A percentile compares a stretch with the other conserved stretches of the same genome.
phyloP scores from a whole-genome alignment of 768 basidiomycete species.

The Amanita polypyramis region DNA sequence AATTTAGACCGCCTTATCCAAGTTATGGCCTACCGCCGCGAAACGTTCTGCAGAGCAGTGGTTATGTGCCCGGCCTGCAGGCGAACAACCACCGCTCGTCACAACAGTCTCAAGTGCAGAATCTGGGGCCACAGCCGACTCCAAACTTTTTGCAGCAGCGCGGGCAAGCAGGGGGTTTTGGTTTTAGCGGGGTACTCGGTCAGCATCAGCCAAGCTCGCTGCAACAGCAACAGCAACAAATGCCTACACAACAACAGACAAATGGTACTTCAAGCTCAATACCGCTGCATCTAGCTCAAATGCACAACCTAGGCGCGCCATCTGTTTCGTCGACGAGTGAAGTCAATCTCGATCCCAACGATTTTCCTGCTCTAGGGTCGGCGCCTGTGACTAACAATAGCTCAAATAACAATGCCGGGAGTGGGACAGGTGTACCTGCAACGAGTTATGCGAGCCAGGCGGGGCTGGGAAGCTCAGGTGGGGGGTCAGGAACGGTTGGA shows the following conservation, averaged over 20 bases:
- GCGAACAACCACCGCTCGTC: slow-evolving; percentile 50
- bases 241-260: slow-evolving; percentile 38
- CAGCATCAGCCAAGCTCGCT: slow-evolving; percentile 37
- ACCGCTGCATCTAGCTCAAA: slow-evolving; percentile 46
- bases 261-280: slow-evolving; percentile 43
- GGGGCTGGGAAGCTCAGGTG: slow-evolving; percentile 36
- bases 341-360: slow-evolving; percentile 75
- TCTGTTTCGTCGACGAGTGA: slow-evolving; percentile 61
- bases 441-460: slow-evolving; percentile 82
- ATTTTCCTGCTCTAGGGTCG: slow-evolving; percentile 80
- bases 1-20: slow-evolving; percentile 50
- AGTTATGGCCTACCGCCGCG: slow-evolving; percentile 53
- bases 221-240: slow-evolving; percentile 26
- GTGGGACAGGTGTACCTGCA: slow-evolving; percentile 23
- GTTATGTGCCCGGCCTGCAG: slow-evolving; percentile 48
- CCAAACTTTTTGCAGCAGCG: slow-evolving; percentile 57
- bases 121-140: slow-evolving; percentile 44
- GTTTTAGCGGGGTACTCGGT: slow-evolving; percentile 49
- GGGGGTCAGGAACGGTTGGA: slow-evolving; percentile 25
- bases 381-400: slow-evolving; percentile 35
- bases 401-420: slow-evolving; percentile 27
- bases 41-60: slow-evolving; percentile 35
- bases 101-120: slow-evolving; percentile 43
- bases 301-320: slow-evolving; percentile 40
- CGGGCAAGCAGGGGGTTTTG: slow-evolving; percentile 48